Percentiles rank a stretch among this genome's conserved stretches.
These are phyloP conservation scores for Colletotrichum acutatum DNA, from an alignment of 2,329 filamentous ascomycete species.

Conservation along the genomic window DNA sequence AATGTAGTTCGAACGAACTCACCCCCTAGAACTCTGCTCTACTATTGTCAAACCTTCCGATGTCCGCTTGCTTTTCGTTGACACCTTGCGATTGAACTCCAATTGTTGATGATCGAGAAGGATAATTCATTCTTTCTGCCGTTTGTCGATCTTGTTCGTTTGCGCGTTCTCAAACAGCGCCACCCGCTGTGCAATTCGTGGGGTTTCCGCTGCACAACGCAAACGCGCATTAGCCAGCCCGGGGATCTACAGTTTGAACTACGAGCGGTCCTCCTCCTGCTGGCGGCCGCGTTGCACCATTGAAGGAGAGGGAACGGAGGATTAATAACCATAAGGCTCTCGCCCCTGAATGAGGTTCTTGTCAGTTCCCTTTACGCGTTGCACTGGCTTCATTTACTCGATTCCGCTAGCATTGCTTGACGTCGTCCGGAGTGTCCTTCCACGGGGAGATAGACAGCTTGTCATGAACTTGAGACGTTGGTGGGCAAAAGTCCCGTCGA, in stretches of 20 bases:
- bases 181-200: background rate
- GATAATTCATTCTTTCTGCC: background rate
- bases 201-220: background rate
- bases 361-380: background rate
- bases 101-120: background rate
- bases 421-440: background rate
- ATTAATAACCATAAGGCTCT: constrained; percentile 15
- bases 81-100: background rate
- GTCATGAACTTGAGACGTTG: background rate
- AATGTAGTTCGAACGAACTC: constrained; percentile 21
- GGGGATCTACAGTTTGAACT: background rate
- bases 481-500: background rate
- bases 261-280: background rate
- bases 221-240: background rate
- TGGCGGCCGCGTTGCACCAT: background rate
- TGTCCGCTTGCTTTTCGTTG: background rate
- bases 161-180: background rate
- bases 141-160: background rate
- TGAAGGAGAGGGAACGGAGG: constrained; percentile 3
- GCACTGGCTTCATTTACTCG: background rate
- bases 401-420: background rate
- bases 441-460: background rate
- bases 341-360: background rate
- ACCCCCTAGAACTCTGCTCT: background rate
- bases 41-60: background rate